phyloP scores from a whole-genome alignment of 768 basidiomycete species.

The Hirschioporus abietinus region DNA sequence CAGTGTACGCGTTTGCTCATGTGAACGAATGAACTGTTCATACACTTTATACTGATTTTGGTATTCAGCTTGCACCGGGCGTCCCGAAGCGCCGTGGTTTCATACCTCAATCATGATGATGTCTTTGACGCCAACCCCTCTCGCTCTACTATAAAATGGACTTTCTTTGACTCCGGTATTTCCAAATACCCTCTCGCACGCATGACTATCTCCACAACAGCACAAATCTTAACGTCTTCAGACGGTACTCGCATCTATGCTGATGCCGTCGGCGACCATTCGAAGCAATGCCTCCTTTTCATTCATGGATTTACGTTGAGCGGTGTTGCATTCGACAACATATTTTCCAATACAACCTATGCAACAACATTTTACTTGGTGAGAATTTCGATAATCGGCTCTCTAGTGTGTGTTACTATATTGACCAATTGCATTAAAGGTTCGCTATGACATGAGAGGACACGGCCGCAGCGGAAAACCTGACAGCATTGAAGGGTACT shows the following conservation, averaged over 20 bases:
- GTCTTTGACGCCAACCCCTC: background rate
- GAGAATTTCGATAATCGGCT: background rate
- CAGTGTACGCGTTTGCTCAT: too few relatives aligned
- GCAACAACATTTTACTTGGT: constrained; percentile 18
- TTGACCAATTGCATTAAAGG: constrained; percentile 6
- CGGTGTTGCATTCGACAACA: constrained; percentile 15
- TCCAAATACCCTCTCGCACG: background rate
- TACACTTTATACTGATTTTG: too few relatives aligned
- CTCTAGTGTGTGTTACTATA: background rate
- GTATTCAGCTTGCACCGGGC: too few relatives aligned
- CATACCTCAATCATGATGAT: too few relatives aligned
- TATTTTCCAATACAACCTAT: constrained; percentile 15
- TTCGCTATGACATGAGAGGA: constrained; percentile 22
- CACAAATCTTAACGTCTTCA: constrained; percentile 11
- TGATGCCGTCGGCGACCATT: constrained; percentile 18
- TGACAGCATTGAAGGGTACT: constrained; percentile 11
- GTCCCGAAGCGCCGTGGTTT: background rate
- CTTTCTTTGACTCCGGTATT: background rate
- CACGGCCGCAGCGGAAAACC: constrained; percentile 18
- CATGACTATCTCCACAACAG: background rate
- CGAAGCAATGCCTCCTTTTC: constrained; percentile 19
- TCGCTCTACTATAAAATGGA: background rate
- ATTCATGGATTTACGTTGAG: constrained; percentile 17
- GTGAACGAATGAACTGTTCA: too few relatives aligned
- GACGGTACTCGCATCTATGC: constrained; percentile 20